Conservation (phyloP, 345 rosid species). For the Hypericum perforatum region DNA sequence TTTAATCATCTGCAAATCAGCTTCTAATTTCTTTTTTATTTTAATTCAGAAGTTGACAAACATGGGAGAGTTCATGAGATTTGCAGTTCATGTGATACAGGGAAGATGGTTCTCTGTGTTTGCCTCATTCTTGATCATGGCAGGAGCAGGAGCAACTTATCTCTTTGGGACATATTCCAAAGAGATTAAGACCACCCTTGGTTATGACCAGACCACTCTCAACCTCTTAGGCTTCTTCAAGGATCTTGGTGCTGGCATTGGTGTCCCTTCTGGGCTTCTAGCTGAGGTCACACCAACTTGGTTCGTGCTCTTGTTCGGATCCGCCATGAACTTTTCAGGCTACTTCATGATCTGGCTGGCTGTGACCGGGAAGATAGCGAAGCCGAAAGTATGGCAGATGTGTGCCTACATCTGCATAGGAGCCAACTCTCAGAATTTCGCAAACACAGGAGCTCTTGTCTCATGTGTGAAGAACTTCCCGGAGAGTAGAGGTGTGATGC, state of each 20-base stretch:
- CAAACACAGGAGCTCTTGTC: constrained; percentile 12
- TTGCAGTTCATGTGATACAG: too few relatives aligned
- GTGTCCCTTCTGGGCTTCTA: constrained; percentile 7
- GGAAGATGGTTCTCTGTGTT: constrained; percentile 14
- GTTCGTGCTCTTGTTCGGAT: constrained; percentile 1
- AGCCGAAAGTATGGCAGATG: constrained; percentile 7
- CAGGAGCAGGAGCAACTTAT: constrained; percentile 13
- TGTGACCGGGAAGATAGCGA: constrained; percentile 2
- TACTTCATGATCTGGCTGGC: constrained; percentile 12
- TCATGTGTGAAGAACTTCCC: constrained; percentile 12
- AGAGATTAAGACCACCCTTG: constrained; percentile 10
- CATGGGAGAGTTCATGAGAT: too few relatives aligned
- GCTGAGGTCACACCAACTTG: constrained; percentile 8
- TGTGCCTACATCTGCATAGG: constrained; percentile 4
- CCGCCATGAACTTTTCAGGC: constrained; percentile 10
- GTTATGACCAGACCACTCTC: constrained; percentile 15
- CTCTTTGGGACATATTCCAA: constrained; percentile 13
- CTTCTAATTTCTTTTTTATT: too few relatives aligned
- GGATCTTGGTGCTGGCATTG: constrained; percentile 15
- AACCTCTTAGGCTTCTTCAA: constrained; percentile 14
- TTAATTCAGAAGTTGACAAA: too few relatives aligned
- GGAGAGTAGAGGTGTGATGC: not conserved
- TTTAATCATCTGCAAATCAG: too few relatives aligned
- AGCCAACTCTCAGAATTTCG: constrained; percentile 5
- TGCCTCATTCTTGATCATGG: constrained; percentile 13